phyloP scores from a whole-genome alignment of 73 alveolate genomes.

The Paramecium primaurelia region DNA sequence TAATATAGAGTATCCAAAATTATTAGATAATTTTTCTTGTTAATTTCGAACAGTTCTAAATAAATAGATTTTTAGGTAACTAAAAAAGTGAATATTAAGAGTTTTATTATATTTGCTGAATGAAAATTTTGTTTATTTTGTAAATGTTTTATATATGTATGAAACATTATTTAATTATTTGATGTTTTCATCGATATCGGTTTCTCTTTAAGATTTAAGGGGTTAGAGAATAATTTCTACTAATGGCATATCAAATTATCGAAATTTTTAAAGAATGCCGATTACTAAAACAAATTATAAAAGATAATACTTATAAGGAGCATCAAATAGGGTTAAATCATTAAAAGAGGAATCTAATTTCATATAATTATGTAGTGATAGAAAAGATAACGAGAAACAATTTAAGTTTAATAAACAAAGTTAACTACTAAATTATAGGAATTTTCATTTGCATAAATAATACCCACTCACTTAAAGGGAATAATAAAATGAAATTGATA shows the following conservation, averaged over 20 bases:
- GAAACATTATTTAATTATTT: neutral
- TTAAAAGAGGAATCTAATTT: neutral
- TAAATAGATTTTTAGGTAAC: neutral
- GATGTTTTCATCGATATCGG: neutral
- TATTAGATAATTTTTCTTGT: neutral
- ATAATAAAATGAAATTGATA: neutral
- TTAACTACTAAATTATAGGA: neutral
- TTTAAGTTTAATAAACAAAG: neutral
- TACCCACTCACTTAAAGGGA: neutral
- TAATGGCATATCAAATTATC: neutral
- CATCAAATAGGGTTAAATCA: constrained; percentile 16
- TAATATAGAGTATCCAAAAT: neutral
- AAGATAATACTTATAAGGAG: constrained; percentile 10
- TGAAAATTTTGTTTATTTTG: neutral
- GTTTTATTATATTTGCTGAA: neutral
- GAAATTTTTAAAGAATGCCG: neutral
- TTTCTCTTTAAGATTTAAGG: neutral
- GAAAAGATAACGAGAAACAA: neutral
- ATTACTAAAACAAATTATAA: neutral
- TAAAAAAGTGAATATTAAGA: neutral
- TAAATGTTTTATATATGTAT: neutral
- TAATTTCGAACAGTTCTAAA: neutral
- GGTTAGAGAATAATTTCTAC: neutral
- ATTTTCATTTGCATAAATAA: neutral
- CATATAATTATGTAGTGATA: neutral